phyloP scores from a whole-genome alignment of 768 basidiomycete genomes.

The Xerocomus potaroensis region DNA sequence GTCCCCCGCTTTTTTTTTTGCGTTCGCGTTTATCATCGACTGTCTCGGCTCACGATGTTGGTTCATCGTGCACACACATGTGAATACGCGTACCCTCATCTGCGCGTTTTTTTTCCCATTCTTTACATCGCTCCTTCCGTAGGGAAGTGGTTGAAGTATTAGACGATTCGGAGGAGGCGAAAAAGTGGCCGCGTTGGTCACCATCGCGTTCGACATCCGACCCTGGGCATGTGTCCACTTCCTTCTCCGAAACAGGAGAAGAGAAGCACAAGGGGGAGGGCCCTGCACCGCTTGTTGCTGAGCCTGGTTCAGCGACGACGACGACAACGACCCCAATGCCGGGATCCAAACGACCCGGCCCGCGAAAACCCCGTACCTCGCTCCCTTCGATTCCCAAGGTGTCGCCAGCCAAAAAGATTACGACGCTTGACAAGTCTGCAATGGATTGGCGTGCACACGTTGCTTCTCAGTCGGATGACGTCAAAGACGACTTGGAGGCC shows the following conservation, averaged over 20 bases:
- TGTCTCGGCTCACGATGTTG: background rate
- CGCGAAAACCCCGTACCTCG: constrained; percentile 59
- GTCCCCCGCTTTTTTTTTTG: background rate
- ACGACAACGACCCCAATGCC: background rate
- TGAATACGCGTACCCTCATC: too few relatives aligned
- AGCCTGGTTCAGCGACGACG: background rate
- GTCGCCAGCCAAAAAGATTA: constrained; percentile 68
- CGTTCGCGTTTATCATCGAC: too few relatives aligned
- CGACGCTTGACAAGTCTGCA: constrained; percentile 80
- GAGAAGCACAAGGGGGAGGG: background rate
- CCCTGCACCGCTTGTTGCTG: background rate
- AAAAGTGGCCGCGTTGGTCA: constrained; percentile 63
- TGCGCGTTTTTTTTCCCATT: background rate
- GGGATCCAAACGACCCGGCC: constrained; percentile 47
- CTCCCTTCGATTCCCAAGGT: constrained; percentile 51
- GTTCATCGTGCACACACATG: constrained; percentile 1
- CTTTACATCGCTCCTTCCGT: background rate
- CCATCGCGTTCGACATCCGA: constrained; percentile 1
- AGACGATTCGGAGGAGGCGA: constrained; percentile 70
- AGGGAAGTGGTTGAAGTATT: constrained; percentile 75
- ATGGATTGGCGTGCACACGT: constrained; percentile 83
- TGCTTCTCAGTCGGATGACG: constrained; percentile 35
- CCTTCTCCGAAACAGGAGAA: constrained; percentile 3
- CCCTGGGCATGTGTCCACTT: background rate
- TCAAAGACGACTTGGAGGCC: constrained; percentile 58